Conservation (phyloP, 345 rosid genomes). For the Sonneratia alba region DNA sequence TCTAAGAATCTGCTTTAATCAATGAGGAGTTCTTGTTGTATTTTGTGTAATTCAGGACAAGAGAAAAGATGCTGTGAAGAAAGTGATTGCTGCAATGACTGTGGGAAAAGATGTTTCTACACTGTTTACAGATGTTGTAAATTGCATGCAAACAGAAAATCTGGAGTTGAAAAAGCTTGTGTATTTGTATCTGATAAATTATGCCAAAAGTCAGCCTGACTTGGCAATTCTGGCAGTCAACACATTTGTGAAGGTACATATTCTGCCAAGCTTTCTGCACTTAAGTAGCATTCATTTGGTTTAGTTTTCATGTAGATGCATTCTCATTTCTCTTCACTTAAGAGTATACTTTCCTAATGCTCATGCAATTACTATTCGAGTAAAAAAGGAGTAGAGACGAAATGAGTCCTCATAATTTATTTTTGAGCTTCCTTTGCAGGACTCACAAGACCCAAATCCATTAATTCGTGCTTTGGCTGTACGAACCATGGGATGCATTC, state of each 20-base stretch:
- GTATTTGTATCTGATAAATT: conserved; percentile 87
- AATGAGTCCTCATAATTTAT: background rate
- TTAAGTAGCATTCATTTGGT: background rate
- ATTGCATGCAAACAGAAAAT: conserved; percentile 99
- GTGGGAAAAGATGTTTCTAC: conserved; percentile 99
- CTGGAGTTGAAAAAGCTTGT: conserved; percentile 98
- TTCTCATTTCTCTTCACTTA: too few species aligned
- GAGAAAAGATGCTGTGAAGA: conserved; percentile 99
- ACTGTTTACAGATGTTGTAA: conserved; percentile 92
- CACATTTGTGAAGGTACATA: conserved; percentile 88
- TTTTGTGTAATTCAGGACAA: conserved; percentile 54
- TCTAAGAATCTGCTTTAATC: background rate
- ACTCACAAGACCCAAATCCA: conserved; percentile 98
- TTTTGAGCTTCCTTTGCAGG: conserved; percentile 29
- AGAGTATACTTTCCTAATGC: too few species aligned
- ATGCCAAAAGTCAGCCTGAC: conserved; percentile 99
- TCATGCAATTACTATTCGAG: background rate
- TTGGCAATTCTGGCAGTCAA: conserved; percentile 97
- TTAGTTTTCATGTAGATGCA: background rate
- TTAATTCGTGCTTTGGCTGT: conserved; percentile 98
- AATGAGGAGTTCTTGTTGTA: background rate
- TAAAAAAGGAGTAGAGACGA: background rate
- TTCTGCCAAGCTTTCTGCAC: background rate
- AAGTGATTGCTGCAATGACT: conserved; percentile 99
- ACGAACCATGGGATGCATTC: conserved; percentile 99